Base-by-base conservation (phyloP, 2,329 filamentous ascomycete genomes). In the Fusarium secorum region DNA sequence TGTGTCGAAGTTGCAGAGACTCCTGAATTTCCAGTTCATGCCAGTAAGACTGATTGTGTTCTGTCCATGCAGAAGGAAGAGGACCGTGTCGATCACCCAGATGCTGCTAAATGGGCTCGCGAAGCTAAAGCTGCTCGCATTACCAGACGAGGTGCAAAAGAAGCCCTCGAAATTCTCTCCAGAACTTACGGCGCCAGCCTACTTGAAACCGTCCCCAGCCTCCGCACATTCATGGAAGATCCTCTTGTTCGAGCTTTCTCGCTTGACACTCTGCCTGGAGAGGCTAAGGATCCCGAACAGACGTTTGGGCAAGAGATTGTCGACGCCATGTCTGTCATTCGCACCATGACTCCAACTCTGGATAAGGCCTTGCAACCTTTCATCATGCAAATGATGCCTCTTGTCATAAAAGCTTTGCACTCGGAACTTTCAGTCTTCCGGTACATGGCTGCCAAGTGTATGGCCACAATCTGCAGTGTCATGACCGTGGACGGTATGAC, bases 1-100 rank as follows among this genome's bases (percentile, higher is more conserved):
- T 99, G 96, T 77, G 94, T 98, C 76, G 96, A 99, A 79, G 97
- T 97, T 3, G 95, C 96, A 1, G 97, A 99, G 80, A 99, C 97
- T 0, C 96, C 96, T 1, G 96, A 98, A 77, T 98, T 98, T 79
- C 89, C 91, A 8, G 91, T 93, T 32, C 96, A 98, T 76, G 92
- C 92, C 4, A 80, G 85, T 45, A 91, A 97, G 76, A 92, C 91
- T 48, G 90, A 90, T 70, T 91, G 91, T 18, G 96, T 99, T 60
- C 83, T 99, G 20, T 98, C 96, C 0, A 90, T 99, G 80, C 93
- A 95, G 74, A 99, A 99, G 81, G 96, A 99, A 78, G 96, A 99
- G 81, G 96, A 99, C 77, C 89, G 96, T 46, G 91, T 95, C 72
- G 96, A 99, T 75, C 95, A 98, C 75, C 89, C 92, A 2, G 95